phyloP scores from a whole-genome alignment of 805 yeast species.

The Lipomyces japonicus region DNA sequence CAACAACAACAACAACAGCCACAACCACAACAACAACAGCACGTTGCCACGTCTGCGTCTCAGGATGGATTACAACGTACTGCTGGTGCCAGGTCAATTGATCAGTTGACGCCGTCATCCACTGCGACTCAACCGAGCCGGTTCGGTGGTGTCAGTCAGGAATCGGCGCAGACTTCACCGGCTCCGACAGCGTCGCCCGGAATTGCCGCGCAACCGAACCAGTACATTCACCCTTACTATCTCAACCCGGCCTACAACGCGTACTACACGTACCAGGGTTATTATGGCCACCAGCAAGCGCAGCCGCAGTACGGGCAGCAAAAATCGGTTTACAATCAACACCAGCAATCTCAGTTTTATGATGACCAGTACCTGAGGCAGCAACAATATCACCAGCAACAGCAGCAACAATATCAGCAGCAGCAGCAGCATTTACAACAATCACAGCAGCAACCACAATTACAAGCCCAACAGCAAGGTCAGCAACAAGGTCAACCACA shows the following conservation, averaged over 20 bases:
- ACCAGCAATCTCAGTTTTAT: conserved; percentile 17
- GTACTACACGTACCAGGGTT: conserved; percentile 30
- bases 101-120: conserved; percentile 25
- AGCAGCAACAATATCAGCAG: conserved; percentile 3
- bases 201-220: conserved; percentile 23
- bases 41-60: conserved; percentile 15
- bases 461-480: neutral
- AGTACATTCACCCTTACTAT: conserved; percentile 30
- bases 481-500: conserved; percentile 12
- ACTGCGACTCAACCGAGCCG: conserved; percentile 27
- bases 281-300: conserved; percentile 28
- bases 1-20: too few species aligned
- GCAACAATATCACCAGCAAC: conserved; percentile 20
- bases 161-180: conserved; percentile 21
- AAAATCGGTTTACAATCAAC: conserved; percentile 24
- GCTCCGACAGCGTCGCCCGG: conserved; percentile 27
- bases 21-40: conserved; percentile 11
- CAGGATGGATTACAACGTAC: conserved; percentile 25
- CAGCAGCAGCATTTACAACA: conserved; percentile 14
- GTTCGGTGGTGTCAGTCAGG: conserved; percentile 27
- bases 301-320: conserved; percentile 25
- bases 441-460: conserved; percentile 17
- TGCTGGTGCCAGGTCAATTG: conserved; percentile 21
- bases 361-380: conserved; percentile 11
- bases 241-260: conserved; percentile 28